Evolutionary conservation across 805 yeast genomes (phyloP).

Genomic region (Suhomyces vadensis): DNA sequence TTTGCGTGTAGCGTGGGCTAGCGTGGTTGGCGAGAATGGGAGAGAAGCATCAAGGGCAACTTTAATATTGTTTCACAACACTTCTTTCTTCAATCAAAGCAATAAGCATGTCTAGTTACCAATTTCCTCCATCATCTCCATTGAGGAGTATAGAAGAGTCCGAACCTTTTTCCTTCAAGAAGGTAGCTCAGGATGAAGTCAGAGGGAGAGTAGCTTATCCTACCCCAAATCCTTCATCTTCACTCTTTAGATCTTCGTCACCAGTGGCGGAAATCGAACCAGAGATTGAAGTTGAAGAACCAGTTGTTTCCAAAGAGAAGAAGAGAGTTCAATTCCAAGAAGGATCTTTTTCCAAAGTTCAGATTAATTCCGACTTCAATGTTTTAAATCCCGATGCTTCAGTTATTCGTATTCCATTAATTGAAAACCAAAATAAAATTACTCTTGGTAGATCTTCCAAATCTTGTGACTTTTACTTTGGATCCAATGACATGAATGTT

Average conservation of each 20-base stretch:
- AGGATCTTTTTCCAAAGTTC: slow-evolving; percentile 12
- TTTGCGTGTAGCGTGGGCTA: background rate
- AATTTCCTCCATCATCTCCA: slow-evolving; percentile 58
- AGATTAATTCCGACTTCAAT: slow-evolving; percentile 36
- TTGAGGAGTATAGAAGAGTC: slow-evolving; percentile 32
- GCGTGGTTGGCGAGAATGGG: background rate
- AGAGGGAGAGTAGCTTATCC: slow-evolving; percentile 47
- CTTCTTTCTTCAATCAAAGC: slow-evolving; percentile 2
- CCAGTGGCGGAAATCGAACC: slow-evolving; percentile 23
- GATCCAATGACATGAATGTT: slow-evolving; percentile 52
- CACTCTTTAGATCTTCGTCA: slow-evolving; percentile 43
- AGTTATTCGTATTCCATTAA: slow-evolving; percentile 42
- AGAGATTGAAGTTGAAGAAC: background rate
- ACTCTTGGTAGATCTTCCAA: slow-evolving; percentile 70
- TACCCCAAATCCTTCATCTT: slow-evolving; percentile 70
- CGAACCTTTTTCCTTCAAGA: slow-evolving; percentile 15
- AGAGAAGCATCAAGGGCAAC: background rate
- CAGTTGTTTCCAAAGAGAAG: slow-evolving; percentile 9
- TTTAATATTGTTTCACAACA: background rate
- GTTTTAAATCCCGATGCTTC: slow-evolving; percentile 33
- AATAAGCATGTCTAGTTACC: slow-evolving; percentile 22
- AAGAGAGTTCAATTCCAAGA: slow-evolving; percentile 12
- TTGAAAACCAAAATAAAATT: slow-evolving; percentile 37
- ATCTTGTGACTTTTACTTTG: slow-evolving; percentile 52
- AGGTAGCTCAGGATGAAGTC: slow-evolving; percentile 6